Percentiles rank a stretch among this genome's conserved stretches.
Conservation (phyloP, 306 rosid genomes). For the Gynostemma pentaphyllum region DNA sequence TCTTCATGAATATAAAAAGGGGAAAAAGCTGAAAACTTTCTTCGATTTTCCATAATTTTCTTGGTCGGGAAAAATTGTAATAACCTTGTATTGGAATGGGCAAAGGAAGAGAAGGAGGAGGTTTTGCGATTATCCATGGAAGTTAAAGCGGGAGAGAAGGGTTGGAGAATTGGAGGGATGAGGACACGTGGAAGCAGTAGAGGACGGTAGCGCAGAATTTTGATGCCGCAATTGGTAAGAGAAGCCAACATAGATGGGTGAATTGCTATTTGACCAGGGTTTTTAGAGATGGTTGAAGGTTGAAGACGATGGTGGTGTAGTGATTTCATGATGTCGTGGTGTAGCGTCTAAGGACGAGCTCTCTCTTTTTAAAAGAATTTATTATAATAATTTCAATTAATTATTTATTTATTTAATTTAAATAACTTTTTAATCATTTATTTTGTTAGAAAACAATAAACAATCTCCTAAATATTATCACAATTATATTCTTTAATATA, state of each 20-base stretch:
- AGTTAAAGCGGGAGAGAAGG: slow-evolving; percentile 3
- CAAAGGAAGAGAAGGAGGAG: slow-evolving; percentile 29
- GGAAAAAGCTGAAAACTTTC: not conserved
- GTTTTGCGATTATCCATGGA: slow-evolving; percentile 27
- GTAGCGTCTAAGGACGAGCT: no score
- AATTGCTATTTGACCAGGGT: not conserved
- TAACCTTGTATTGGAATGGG: slow-evolving; percentile 36
- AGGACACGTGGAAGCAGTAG: slow-evolving; percentile 30
- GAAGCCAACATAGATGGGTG: slow-evolving; percentile 29
- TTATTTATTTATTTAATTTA: no score
- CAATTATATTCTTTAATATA: not conserved
- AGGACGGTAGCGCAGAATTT: slow-evolving; percentile 28
- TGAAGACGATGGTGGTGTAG: slow-evolving; percentile 3
- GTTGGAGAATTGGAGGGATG: not conserved
- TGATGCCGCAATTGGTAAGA: slow-evolving; percentile 9
- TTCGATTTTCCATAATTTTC: not conserved
- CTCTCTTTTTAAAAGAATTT: no score
- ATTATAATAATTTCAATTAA: no score
- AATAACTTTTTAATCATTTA: no score
- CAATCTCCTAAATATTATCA: not conserved
- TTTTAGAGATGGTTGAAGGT: not conserved
- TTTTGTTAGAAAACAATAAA: no score
- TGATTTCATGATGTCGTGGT: not conserved
- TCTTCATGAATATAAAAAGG: not conserved
- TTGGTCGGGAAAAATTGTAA: no score